These are phyloP conservation scores for Phytophthora sp. DNA, from an alignment of 352 stramenopile genomes.

Conservation along the genomic window DNA sequence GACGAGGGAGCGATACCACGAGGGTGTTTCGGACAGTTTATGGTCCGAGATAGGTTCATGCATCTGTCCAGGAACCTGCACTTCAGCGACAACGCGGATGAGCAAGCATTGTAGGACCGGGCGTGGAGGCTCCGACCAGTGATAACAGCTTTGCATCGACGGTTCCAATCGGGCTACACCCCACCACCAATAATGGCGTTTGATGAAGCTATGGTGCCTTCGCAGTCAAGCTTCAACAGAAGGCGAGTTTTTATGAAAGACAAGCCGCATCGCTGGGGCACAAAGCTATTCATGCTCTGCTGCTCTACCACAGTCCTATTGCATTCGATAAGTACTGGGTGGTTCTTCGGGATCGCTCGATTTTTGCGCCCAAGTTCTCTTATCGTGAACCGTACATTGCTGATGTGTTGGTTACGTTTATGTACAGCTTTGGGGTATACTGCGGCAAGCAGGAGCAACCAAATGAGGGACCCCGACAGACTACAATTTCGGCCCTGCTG, in stretches of 20 bases:
- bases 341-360: neutral
- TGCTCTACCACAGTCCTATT: neutral
- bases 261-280: neutral
- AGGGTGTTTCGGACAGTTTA: neutral
- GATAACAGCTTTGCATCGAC: neutral
- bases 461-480: neutral
- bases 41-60: neutral
- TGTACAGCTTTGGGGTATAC: neutral
- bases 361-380: neutral
- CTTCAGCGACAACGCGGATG: neutral
- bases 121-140: neutral
- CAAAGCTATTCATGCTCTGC: neutral
- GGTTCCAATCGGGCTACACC: neutral
- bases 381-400: constrained; percentile 1
- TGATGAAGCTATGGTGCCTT: neutral
- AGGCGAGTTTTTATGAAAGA: neutral
- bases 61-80: neutral
- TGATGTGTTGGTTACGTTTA: no score
- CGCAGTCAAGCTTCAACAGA: neutral
- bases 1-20: neutral
- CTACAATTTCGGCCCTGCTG: neutral
- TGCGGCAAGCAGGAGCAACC: neutral
- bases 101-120: neutral
- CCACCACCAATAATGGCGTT: neutral
- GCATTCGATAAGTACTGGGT: neutral